phyloP scores from a whole-genome alignment of 2,329 filamentous ascomycete genomes.

The Aspergillus pseudoglaucus region DNA sequence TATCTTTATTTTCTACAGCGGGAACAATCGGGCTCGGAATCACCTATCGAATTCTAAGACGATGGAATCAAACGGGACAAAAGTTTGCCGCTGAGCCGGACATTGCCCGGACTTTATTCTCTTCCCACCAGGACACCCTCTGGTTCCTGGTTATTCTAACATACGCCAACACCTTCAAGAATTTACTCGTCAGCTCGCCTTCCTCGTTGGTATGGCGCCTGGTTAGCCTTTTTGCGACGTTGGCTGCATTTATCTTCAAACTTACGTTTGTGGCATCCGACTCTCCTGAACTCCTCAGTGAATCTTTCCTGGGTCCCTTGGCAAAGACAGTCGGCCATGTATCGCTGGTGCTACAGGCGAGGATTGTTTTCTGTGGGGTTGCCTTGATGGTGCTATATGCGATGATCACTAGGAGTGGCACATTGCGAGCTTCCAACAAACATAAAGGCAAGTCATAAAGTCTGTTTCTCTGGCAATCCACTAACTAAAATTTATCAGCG shows the following conservation, averaged over 20 bases:
- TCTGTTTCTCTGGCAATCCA: neutral
- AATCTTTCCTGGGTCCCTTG: constrained; percentile 27
- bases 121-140: constrained; percentile 57
- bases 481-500: constrained; percentile 11
- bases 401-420: constrained; percentile 11
- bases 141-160: constrained; percentile 67
- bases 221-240: constrained; percentile 38
- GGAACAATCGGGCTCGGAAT: constrained; percentile 48
- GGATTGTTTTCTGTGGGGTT: constrained; percentile 46
- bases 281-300: constrained; percentile 68
- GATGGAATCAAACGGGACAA: constrained; percentile 96
- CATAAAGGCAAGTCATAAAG: constrained; percentile 12
- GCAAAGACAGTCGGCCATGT: constrained; percentile 33
- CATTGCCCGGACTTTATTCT: constrained; percentile 67
- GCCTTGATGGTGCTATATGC: constrained; percentile 25
- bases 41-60: constrained; percentile 60
- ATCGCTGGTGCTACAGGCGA: constrained; percentile 45
- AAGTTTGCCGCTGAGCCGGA: constrained; percentile 90
- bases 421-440: neutral
- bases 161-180: constrained; percentile 56
- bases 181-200: constrained; percentile 32
- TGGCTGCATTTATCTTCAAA: constrained; percentile 73
- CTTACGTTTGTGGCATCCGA: constrained; percentile 81
- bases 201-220: constrained; percentile 17
- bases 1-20: constrained; percentile 5